phyloP scores from a whole-genome alignment of 1,284 basidiomycete genomes.

The Puccinia novopanici region DNA sequence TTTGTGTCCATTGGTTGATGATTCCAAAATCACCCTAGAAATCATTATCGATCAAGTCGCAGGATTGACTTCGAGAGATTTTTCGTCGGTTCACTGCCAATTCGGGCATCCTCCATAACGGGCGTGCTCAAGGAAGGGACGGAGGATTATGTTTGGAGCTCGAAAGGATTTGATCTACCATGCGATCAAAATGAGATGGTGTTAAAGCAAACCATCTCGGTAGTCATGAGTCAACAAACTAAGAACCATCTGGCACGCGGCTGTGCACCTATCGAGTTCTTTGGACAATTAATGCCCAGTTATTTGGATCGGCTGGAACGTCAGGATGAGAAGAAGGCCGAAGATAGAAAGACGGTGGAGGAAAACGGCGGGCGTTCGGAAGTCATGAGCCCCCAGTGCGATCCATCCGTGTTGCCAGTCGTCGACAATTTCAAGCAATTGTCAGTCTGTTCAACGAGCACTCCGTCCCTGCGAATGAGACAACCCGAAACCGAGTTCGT shows the following conservation, averaged over 20 bases:
- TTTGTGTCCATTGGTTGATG: conserved; percentile 36
- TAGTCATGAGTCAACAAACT: conserved; percentile 73
- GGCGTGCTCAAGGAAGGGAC: conserved; percentile 67
- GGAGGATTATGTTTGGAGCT: conserved; percentile 76
- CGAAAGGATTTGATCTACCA: conserved; percentile 72
- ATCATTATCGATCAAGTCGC: conserved; percentile 80
- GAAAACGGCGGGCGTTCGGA: conserved; percentile 68
- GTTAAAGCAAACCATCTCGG: conserved; percentile 76
- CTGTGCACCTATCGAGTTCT: conserved; percentile 83
- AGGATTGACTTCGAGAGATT: conserved; percentile 73
- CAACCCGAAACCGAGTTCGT: conserved; percentile 89
- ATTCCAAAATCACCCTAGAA: conserved; percentile 47
- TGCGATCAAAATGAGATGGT: conserved; percentile 73
- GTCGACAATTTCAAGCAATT: conserved; percentile 48
- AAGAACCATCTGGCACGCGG: conserved; percentile 71
- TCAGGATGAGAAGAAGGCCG: conserved; percentile 84
- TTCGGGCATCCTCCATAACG: conserved; percentile 77
- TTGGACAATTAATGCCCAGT: conserved; percentile 73
- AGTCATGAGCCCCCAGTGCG: conserved; percentile 48
- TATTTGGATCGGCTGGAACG: conserved; percentile 84
- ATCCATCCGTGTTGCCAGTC: conserved; percentile 46
- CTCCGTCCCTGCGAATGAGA: conserved; percentile 69
- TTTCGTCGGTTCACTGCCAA: conserved; percentile 78
- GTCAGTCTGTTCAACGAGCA: conserved; percentile 54
- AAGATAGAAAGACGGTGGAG: conserved; percentile 68